Evolutionary conservation across 2,329 filamentous ascomycete species (phyloP).

Genomic region (Juglanconis sp.): DNA sequence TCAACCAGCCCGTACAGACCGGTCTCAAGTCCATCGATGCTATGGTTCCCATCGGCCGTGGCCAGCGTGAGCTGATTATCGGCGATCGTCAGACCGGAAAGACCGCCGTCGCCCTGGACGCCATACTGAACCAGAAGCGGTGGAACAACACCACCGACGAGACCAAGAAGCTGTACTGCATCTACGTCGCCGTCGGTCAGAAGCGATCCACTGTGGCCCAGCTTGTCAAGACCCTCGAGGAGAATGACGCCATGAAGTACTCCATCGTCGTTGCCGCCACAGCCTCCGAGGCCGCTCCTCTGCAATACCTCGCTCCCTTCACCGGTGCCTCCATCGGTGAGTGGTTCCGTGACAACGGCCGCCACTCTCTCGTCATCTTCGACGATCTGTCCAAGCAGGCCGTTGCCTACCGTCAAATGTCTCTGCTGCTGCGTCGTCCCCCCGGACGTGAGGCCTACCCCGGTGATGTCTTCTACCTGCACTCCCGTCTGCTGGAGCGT

Average conservation of each 20-base stretch:
- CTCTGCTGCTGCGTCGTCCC: conserved; percentile 92
- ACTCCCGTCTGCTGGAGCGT: conserved; percentile 99
- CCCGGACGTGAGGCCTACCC: conserved; percentile 99
- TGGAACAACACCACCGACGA: conserved; percentile 90
- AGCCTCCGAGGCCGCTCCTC: conserved; percentile 91
- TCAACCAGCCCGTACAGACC: conserved; percentile 98
- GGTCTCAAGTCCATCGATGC: conserved; percentile 98
- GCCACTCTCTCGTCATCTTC: conserved; percentile 85
- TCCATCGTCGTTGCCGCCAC: conserved; percentile 90
- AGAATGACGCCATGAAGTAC: conserved; percentile 99
- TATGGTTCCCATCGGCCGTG: conserved; percentile 99
- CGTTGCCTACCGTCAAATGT: conserved; percentile 98
- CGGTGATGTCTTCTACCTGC: conserved; percentile 98
- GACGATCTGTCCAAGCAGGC: conserved; percentile 93
- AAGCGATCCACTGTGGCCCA: conserved; percentile 99
- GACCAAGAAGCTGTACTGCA: conserved; percentile 97
- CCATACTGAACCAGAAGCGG: conserved; percentile 98
- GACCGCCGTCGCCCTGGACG: conserved; percentile 96
- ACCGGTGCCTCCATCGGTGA: conserved; percentile 70
- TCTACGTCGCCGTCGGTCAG: conserved; percentile 99
- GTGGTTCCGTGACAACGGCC: conserved; percentile 78
- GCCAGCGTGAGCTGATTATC: conserved; percentile 99
- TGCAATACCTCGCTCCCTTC: conserved; percentile 94
- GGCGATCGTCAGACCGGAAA: conserved; percentile 99
- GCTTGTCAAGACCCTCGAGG: conserved; percentile 99